phyloP scores from a whole-genome alignment of 257 asterid species.

The Ocimum tenuiflorum region DNA sequence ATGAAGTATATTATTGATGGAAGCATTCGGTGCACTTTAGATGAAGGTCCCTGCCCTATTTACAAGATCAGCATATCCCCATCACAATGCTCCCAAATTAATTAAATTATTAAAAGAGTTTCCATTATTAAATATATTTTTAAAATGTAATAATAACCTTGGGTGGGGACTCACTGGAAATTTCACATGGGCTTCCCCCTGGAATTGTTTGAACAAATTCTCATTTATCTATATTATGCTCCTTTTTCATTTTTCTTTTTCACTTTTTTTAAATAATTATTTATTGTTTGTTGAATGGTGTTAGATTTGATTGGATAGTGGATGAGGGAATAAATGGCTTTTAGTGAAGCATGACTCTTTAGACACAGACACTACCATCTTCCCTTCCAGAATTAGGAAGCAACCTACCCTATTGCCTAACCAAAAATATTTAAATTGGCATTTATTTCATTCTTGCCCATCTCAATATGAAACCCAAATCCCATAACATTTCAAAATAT shows the following conservation, averaged over 20 bases:
- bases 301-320: conserved; percentile 28
- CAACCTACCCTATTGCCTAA: conserved; percentile 41
- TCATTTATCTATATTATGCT: background rate
- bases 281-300: background rate
- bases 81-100: background rate
- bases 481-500: too few relatives aligned
- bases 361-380: conserved; percentile 45
- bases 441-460: background rate
- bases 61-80: conserved; percentile 27
- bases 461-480: too few relatives aligned
- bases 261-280: background rate
- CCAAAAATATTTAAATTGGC: background rate
- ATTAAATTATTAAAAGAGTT: background rate
- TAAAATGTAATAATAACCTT: background rate
- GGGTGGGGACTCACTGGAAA: conserved; percentile 35
- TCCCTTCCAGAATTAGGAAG: conserved; percentile 39
- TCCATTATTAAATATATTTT: background rate
- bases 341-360: conserved; percentile 55
- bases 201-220: conserved; percentile 38
- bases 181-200: conserved; percentile 62
- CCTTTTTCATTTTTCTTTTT: background rate
- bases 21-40: conserved; percentile 44
- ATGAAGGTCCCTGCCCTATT: conserved; percentile 32
- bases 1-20: conserved; percentile 13
- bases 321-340: conserved; percentile 52